Evolutionary conservation across 1,139 yeast species (phyloP), one percentile per base, ranked within the genome.

Genomic region (Geotrichum aggregatum): DNA sequence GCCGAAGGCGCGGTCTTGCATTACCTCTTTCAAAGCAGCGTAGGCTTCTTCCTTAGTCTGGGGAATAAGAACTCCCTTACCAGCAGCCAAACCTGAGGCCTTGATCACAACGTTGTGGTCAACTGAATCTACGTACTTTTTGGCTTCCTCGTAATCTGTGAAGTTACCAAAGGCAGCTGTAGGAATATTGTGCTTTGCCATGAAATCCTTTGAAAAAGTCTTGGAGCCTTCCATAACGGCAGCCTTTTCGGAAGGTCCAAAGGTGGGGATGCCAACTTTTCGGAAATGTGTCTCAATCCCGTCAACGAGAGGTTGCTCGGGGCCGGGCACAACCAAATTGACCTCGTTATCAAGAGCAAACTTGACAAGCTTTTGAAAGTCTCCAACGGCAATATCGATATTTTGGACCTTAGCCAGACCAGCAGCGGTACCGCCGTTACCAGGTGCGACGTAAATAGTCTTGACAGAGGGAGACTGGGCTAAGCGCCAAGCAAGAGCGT

Each of bases 11-110:
- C 80, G 84, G 61, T 83, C 87, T 49, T 87, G 84, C 98, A 94
- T 94, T 60, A 94, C 84, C 66, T 85, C 89, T 61, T 84, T 80
- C 63, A 94, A 77, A 11, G 96, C 98, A 35, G 75, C 82, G 57
- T 80, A 72, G 2, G 98, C 98, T 73, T 92, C 98, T 61, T 84
- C 81, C 62, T 82, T 85, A 53, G 82, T 77, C 54, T 82, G 78
- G 51, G 99, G 98, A 63, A 94, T 89, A 69, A 94, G 75, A 28
- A 94, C 99, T 61, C 99, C 99, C 71, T 94, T 94, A 58, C 99
- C 99, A 33, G 96, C 98, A 54, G 99, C 99, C 60, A 94, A 81
- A 52, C 99, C 99, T 51, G 94, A 92, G 11, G 98, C 98, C 74
- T 94, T 94, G 68, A 94, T 83, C 41, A 94, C 99, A 49, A 94